phyloP scores from a whole-genome alignment of 2,329 filamentous ascomycete species.

The Microdochium bolleyi region DNA sequence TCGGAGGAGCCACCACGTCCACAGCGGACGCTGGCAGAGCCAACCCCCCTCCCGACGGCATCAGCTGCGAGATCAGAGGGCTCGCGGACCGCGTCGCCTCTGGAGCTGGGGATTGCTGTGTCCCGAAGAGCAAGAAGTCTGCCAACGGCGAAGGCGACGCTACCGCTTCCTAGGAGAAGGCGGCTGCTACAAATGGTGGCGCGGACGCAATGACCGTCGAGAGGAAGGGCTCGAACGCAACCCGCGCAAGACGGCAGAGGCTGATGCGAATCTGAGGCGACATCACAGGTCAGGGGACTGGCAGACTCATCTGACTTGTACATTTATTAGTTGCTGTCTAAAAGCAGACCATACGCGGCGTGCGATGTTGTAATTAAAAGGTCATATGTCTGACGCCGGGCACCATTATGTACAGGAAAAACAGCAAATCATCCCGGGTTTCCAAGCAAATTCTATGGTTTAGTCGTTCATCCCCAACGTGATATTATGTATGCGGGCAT shows the following conservation, averaged over 20 bases:
- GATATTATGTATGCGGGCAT: not conserved
- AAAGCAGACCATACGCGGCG: not conserved
- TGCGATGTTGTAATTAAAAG: not conserved
- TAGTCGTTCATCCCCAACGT: not conserved
- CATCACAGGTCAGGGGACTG: too few species aligned
- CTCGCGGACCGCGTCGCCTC: conserved; percentile 37
- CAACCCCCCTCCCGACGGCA: conserved; percentile 11
- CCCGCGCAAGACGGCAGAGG: too few species aligned
- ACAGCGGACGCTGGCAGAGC: not conserved
- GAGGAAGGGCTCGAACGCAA: too few species aligned
- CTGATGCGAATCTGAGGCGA: too few species aligned
- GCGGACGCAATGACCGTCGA: too few species aligned
- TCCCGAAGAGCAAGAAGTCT: conserved; percentile 29
- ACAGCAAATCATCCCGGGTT: not conserved
- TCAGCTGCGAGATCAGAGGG: conserved; percentile 27
- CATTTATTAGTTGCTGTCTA: not conserved
- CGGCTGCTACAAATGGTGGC: too few species aligned
- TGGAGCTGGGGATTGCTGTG: conserved; percentile 46
- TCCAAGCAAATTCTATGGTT: not conserved
- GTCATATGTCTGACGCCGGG: not conserved
- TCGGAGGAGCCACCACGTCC: not conserved
- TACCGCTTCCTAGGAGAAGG: too few species aligned
- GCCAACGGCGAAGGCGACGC: too few species aligned
- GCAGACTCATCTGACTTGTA: too few species aligned
- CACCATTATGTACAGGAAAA: not conserved